These are phyloP conservation scores for Friedmanniomyces endolithicus DNA, from an alignment of 495 filamentous ascomycete genomes.

Conservation along the genomic window DNA sequence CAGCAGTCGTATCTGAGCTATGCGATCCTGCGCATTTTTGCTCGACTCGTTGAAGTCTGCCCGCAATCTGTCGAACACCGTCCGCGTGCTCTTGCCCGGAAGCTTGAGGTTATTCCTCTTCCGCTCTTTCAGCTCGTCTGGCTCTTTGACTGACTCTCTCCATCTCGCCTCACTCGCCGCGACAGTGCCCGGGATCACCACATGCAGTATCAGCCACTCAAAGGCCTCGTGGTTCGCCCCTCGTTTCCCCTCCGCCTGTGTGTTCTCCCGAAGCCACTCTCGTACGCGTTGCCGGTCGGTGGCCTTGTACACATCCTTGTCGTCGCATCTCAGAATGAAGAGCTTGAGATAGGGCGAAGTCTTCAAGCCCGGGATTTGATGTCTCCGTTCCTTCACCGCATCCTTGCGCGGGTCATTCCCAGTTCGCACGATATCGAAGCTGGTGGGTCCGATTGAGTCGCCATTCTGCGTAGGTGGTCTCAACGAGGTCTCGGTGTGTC, in stretches of 20 bases:
- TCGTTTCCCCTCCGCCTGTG: slow-evolving; percentile 44
- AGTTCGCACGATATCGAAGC: slow-evolving; percentile 19
- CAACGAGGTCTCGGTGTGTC: slow-evolving; percentile 7
- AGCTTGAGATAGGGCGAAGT: slow-evolving; percentile 92
- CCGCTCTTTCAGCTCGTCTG: slow-evolving; percentile 34
- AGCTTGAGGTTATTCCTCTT: slow-evolving; percentile 48
- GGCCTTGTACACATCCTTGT: slow-evolving; percentile 83
- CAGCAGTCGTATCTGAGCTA: slow-evolving; percentile 71
- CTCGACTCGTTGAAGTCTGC: slow-evolving; percentile 82
- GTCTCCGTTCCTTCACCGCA: slow-evolving; percentile 53
- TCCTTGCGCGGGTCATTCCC: slow-evolving; percentile 17
- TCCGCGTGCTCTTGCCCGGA: slow-evolving; percentile 59
- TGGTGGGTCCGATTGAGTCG: slow-evolving; percentile 13
- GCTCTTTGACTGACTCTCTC: slow-evolving; percentile 29
- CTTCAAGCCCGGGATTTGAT: slow-evolving; percentile 89
- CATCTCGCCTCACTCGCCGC: slow-evolving; percentile 56
- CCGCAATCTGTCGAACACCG: slow-evolving; percentile 78
- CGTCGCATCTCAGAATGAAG: slow-evolving; percentile 78
- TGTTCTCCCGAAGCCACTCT: slow-evolving; percentile 81
- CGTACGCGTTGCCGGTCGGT: slow-evolving; percentile 62
- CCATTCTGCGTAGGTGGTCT: slow-evolving; percentile 1
- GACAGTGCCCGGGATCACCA: slow-evolving; percentile 68
- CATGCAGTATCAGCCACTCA: slow-evolving; percentile 91
- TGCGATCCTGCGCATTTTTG: slow-evolving; percentile 63
- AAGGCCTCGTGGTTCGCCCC: slow-evolving; percentile 87